Evolutionary conservation across 148 eudicot species (phyloP).

Genomic region (Drosera capensis): DNA sequence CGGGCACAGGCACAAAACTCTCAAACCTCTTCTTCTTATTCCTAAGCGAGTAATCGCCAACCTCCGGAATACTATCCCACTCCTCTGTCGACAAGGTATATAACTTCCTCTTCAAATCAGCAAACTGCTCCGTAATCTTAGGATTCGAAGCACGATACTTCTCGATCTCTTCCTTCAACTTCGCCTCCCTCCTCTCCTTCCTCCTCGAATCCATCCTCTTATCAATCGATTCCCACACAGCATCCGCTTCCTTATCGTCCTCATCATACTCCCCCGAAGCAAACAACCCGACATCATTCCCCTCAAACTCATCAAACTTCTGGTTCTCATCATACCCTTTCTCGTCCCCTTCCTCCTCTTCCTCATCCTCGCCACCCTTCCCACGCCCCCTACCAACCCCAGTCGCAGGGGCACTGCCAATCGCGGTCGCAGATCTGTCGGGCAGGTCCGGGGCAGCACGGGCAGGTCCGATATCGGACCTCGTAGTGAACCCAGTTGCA

Average conservation of each 20-base stretch:
- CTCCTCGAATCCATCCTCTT: conserved; percentile 76
- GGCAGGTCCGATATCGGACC: conserved; percentile 94
- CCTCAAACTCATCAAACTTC: conserved; percentile 96
- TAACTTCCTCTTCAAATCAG: conserved; percentile 81
- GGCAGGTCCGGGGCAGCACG: conserved; percentile 88
- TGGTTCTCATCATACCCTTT: conserved; percentile 92
- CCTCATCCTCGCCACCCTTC: conserved; percentile 48
- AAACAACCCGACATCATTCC: conserved; percentile 88
- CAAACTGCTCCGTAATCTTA: conserved; percentile 82
- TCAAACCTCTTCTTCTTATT: conserved; percentile 88
- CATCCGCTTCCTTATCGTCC: conserved; percentile 90
- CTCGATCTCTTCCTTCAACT: conserved; percentile 82
- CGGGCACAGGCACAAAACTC: conserved; percentile 89
- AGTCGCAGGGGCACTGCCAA: conserved; percentile 35
- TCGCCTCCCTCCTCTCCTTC: conserved; percentile 87
- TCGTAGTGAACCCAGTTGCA: conserved; percentile 91
- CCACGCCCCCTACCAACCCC: conserved; percentile 42
- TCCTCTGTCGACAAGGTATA: conserved; percentile 43
- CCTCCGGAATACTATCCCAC: conserved; percentile 88
- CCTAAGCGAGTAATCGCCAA: conserved; percentile 81
- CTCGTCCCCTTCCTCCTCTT: conserved; percentile 61
- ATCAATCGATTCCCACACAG: conserved; percentile 74
- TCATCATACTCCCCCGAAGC: conserved; percentile 89
- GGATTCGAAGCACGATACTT: conserved; percentile 83
- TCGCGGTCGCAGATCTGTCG: conserved; percentile 39